Evolutionary conservation across 1,284 basidiomycete genomes (phyloP).

Genomic region (Austroboletus rostrupii): DNA sequence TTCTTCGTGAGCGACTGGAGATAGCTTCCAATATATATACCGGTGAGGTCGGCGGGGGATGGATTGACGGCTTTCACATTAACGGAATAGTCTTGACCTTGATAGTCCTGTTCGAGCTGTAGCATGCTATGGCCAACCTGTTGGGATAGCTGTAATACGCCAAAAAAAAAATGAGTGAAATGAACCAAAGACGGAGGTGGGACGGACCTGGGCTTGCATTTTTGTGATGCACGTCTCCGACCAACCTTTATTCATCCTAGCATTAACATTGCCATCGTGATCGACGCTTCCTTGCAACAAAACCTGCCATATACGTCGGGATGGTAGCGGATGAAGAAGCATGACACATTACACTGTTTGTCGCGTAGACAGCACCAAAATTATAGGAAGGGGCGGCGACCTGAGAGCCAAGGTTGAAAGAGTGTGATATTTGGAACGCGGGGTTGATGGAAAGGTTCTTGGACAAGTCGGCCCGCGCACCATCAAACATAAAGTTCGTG

Average conservation of each 20-base stretch:
- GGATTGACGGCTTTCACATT: constrained; percentile 94
- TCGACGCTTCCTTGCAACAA: constrained; percentile 95
- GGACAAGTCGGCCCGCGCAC: constrained; percentile 91
- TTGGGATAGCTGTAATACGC: constrained; percentile 49
- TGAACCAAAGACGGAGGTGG: not conserved
- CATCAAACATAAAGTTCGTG: constrained; percentile 96
- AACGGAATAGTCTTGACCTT: constrained; percentile 84
- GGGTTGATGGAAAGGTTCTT: constrained; percentile 93
- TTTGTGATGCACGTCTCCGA: constrained; percentile 78
- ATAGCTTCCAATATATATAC: constrained; percentile 92
- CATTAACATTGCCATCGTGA: constrained; percentile 88
- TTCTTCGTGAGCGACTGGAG: constrained; percentile 94
- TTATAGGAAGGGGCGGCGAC: constrained; percentile 81
- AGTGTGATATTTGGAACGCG: constrained; percentile 97
- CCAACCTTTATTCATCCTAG: constrained; percentile 91
- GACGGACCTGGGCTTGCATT: constrained; percentile 80
- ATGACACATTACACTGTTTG: constrained; percentile 52
- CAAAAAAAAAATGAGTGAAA: constrained; percentile 10
- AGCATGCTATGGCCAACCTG: constrained; percentile 82
- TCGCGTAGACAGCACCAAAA: constrained; percentile 93
- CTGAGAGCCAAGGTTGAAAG: constrained; percentile 84
- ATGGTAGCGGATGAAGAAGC: not conserved
- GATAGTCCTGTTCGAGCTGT: constrained; percentile 93
- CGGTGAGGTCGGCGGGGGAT: constrained; percentile 83
- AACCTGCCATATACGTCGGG: constrained; percentile 45